These are phyloP conservation scores for Sclerospora graminicola DNA, from an alignment of 352 stramenopile genomes.

Conservation along the genomic window DNA sequence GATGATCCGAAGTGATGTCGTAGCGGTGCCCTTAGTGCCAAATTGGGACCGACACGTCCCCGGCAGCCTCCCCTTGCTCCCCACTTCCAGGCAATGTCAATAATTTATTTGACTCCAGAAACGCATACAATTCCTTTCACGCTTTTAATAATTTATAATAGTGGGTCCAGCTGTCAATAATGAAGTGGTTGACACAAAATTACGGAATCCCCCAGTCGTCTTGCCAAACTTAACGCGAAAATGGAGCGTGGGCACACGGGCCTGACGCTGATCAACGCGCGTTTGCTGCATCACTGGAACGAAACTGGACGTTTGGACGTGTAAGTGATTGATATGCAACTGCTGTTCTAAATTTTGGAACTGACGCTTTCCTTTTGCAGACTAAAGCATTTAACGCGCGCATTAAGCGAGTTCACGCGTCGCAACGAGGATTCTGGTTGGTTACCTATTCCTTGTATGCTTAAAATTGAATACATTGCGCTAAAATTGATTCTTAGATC, in stretches of 20 bases:
- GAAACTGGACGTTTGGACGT: slow-evolving; percentile 43
- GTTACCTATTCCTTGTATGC: background rate
- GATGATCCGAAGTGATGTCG: too few relatives aligned
- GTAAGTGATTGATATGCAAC: slow-evolving; percentile 28
- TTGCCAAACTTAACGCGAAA: background rate
- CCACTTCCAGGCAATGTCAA: too few relatives aligned
- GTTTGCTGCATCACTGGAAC: slow-evolving; percentile 48
- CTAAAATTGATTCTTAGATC: slow-evolving; percentile 11
- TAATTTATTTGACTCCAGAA: too few relatives aligned
- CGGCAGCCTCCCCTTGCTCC: too few relatives aligned
- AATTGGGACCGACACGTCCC: too few relatives aligned
- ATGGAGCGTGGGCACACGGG: slow-evolving; percentile 20
- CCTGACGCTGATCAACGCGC: slow-evolving; percentile 41
- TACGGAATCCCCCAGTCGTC: slow-evolving; percentile 10
- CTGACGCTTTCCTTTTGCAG: slow-evolving; percentile 12
- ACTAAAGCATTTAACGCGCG: slow-evolving; percentile 23
- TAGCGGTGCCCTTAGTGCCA: too few relatives aligned
- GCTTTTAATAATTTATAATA: too few relatives aligned
- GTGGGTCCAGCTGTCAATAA: background rate
- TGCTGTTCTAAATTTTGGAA: background rate
- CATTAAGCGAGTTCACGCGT: slow-evolving; percentile 25
- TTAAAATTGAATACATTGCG: too few relatives aligned
- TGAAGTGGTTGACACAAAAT: background rate
- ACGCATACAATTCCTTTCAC: too few relatives aligned
- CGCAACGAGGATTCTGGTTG: slow-evolving; percentile 21